Conservation (phyloP, 2,329 filamentous ascomycete genomes). For the Shiraia bambusicola region DNA sequence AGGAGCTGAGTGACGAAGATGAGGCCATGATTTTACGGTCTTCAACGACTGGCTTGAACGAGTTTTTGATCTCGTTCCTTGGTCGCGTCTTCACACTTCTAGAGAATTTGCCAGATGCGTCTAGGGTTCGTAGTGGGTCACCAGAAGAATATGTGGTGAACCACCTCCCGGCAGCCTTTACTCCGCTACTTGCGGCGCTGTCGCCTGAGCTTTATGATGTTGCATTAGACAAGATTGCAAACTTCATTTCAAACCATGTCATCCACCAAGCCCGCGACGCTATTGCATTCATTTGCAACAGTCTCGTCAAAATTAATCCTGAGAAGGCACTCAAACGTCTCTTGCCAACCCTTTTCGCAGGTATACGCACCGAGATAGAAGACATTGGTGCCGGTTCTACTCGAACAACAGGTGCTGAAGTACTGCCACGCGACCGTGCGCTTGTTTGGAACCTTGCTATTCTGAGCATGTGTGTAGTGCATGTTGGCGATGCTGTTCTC, state of each 20-base stretch:
- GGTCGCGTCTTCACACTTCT: constrained; percentile 93
- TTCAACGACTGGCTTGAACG: constrained; percentile 88
- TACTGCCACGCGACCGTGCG: constrained; percentile 86
- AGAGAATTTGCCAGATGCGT: constrained; percentile 91
- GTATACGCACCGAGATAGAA: constrained; percentile 94
- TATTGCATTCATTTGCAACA: constrained; percentile 98
- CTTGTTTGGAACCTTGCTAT: constrained; percentile 97
- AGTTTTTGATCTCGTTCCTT: constrained; percentile 87
- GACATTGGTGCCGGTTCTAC: constrained; percentile 95
- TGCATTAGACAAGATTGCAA: constrained; percentile 85
- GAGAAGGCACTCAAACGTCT: constrained; percentile 90
- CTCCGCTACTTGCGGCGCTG: constrained; percentile 83
- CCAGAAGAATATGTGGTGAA: constrained; percentile 98
- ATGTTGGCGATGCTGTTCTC: constrained; percentile 87
- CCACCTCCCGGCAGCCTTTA: constrained; percentile 86
- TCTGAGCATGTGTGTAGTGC: constrained; percentile 96
- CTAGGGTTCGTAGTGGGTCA: constrained; percentile 82
- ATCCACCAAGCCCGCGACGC: constrained; percentile 96
- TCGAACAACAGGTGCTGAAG: constrained; percentile 87
- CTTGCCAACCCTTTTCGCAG: constrained; percentile 84
- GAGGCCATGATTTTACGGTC: constrained; percentile 88
- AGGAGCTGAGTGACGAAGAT: constrained; percentile 78
- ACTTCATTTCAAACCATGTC: constrained; percentile 90
- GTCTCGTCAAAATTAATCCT: constrained; percentile 91
- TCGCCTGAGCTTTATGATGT: constrained; percentile 93